Conservation (phyloP, 805 yeast species). For the Priceomyces haplophilus region DNA sequence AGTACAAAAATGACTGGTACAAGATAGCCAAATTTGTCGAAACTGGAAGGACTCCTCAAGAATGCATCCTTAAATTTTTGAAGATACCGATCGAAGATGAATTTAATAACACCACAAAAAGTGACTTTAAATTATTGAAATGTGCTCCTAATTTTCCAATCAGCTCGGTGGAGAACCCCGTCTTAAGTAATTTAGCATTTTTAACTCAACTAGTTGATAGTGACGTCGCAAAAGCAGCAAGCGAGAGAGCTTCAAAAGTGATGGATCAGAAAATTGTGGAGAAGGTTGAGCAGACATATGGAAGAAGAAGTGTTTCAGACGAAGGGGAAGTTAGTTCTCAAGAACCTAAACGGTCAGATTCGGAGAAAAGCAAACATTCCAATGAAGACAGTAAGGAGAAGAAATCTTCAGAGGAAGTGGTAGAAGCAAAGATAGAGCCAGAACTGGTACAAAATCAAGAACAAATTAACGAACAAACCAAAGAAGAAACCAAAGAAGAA, state of each 20-base stretch:
- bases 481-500: constrained; percentile 6
- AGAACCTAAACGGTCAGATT: constrained; percentile 5
- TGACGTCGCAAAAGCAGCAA: constrained; percentile 79
- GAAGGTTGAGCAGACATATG: constrained; percentile 34
- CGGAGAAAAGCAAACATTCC: constrained; percentile 4
- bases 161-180: constrained; percentile 86
- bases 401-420: constrained; percentile 6
- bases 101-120: constrained; percentile 47
- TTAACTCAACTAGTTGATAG: constrained; percentile 83
- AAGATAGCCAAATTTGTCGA: constrained; percentile 65
- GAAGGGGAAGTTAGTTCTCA: constrained; percentile 1
- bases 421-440: constrained; percentile 5
- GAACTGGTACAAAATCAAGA: constrained; percentile 8
- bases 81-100: constrained; percentile 79
- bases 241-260: constrained; percentile 55
- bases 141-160: constrained; percentile 84
- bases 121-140: constrained; percentile 68
- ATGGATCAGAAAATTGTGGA: constrained; percentile 43
- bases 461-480: too few species aligned
- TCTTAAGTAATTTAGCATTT: constrained; percentile 87
- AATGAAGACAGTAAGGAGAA: constrained; percentile 9
- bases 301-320: constrained; percentile 7
- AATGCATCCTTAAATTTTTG: constrained; percentile 76
- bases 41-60: constrained; percentile 61
- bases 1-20: constrained; percentile 74